These are phyloP conservation scores for Thalassia testudinum DNA, from an alignment of 116 monocot genomes.

Conservation along the genomic window DNA sequence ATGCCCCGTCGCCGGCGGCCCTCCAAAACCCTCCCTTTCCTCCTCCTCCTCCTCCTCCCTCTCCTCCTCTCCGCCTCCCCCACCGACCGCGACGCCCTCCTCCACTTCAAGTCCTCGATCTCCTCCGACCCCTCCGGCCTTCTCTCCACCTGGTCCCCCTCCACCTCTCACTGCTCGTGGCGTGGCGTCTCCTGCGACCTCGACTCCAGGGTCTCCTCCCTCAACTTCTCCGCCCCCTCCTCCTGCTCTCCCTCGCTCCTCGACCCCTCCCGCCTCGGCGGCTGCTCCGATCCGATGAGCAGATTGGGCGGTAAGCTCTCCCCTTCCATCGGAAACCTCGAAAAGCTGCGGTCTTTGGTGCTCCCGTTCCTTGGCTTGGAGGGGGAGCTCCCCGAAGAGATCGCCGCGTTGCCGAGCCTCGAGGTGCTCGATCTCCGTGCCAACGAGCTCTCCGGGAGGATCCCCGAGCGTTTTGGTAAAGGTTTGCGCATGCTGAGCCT, in stretches of 20 bases:
- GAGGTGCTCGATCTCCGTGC: constrained; percentile 42
- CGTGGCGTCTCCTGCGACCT: constrained; percentile 35
- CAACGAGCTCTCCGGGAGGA: constrained; percentile 22
- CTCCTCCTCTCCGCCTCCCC: background rate
- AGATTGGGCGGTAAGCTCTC: constrained; percentile 28
- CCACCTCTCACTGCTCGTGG: constrained; percentile 27
- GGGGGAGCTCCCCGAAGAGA: constrained; percentile 36
- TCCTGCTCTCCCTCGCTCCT: background rate
- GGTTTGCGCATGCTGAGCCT: constrained; percentile 22
- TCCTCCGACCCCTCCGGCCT: constrained; percentile 27
- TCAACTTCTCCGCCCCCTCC: constrained; percentile 18
- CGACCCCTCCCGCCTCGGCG: background rate
- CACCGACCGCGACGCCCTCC: constrained; percentile 14
- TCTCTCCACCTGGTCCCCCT: constrained; percentile 19
- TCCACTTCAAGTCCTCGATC: constrained; percentile 31
- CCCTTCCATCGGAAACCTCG: constrained; percentile 23
- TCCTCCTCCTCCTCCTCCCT: background rate
- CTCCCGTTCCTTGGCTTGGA: constrained; percentile 34
- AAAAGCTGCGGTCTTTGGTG: constrained; percentile 30
- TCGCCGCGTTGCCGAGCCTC: constrained; percentile 29
- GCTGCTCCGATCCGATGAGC: constrained; percentile 17
- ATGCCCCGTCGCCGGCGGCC: background rate
- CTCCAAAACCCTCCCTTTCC: background rate
- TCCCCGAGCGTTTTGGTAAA: constrained; percentile 16
- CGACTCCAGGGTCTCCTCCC: constrained; percentile 20